Evolutionary conservation across 2,329 filamentous ascomycete genomes (phyloP).

Genomic region (Trichoderma guizhouense): DNA sequence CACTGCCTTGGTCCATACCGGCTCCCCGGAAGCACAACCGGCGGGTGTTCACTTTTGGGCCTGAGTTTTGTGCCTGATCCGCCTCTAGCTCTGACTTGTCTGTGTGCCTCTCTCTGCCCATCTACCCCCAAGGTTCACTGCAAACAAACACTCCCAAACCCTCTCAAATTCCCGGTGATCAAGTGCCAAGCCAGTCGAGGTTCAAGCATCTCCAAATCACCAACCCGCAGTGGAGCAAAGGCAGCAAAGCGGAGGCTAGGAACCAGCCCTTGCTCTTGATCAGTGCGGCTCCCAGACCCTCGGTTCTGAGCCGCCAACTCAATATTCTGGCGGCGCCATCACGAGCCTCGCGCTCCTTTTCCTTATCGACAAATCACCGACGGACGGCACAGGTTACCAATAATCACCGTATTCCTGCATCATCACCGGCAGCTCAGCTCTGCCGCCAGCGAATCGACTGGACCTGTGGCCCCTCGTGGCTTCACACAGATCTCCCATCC

Average conservation of each 20-base stretch:
- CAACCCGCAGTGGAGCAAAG: constrained; percentile 2
- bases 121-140: neutral
- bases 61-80: neutral
- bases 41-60: neutral
- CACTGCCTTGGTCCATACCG: neutral
- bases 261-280: constrained; percentile 8
- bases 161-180: neutral
- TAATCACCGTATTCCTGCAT: neutral
- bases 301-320: constrained; percentile 5
- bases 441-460: constrained; percentile 11
- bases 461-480: constrained; percentile 6
- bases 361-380: neutral
- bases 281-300: constrained; percentile 13
- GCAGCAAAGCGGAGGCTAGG: constrained; percentile 11
- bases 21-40: neutral
- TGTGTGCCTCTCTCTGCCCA: neutral
- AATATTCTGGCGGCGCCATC: constrained; percentile 9
- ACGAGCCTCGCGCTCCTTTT: constrained; percentile 1
- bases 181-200: neutral
- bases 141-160: neutral
- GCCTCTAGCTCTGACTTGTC: neutral
- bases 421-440: neutral
- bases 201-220: neutral
- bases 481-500: neutral
- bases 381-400: neutral